Evolutionary conservation across 805 yeast genomes (phyloP).

Genomic region (Candida vartiovaarae): DNA sequence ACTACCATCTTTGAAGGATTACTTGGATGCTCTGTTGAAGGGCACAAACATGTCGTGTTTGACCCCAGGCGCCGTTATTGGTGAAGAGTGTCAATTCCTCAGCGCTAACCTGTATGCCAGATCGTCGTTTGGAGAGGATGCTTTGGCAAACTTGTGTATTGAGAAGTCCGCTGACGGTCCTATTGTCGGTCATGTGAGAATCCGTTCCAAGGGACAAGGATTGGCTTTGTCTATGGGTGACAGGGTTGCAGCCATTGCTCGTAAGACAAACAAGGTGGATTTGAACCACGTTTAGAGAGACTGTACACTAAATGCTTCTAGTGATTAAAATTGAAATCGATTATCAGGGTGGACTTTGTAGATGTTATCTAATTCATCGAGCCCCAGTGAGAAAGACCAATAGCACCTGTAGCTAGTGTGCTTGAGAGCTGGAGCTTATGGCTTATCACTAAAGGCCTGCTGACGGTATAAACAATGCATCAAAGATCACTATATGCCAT

Average conservation of each 20-base stretch:
- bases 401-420: too few relatives aligned
- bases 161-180: constrained; percentile 72
- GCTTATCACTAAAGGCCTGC: too few relatives aligned
- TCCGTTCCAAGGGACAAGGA: constrained; percentile 97
- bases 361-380: too few relatives aligned
- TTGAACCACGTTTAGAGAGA: constrained; percentile 22
- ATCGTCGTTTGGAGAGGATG: constrained; percentile 95
- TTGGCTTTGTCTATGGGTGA: constrained; percentile 93
- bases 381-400: too few relatives aligned
- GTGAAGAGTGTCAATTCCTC: constrained; percentile 84
- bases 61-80: constrained; percentile 87
- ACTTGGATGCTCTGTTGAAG: constrained; percentile 64
- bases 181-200: constrained; percentile 89
- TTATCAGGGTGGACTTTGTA: too few relatives aligned
- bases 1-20: constrained; percentile 61
- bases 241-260: constrained; percentile 78
- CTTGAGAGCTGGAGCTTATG: too few relatives aligned
- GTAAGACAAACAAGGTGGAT: constrained; percentile 38
- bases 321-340: too few relatives aligned
- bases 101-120: constrained; percentile 91
- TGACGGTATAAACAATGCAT: too few relatives aligned
- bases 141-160: constrained; percentile 89
- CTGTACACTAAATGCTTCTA: too few relatives aligned
- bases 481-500: too few relatives aligned
- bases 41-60: constrained; percentile 93